Evolutionary conservation across 2,329 filamentous ascomycete species (phyloP).

Genomic region (Aschersonia sp.): DNA sequence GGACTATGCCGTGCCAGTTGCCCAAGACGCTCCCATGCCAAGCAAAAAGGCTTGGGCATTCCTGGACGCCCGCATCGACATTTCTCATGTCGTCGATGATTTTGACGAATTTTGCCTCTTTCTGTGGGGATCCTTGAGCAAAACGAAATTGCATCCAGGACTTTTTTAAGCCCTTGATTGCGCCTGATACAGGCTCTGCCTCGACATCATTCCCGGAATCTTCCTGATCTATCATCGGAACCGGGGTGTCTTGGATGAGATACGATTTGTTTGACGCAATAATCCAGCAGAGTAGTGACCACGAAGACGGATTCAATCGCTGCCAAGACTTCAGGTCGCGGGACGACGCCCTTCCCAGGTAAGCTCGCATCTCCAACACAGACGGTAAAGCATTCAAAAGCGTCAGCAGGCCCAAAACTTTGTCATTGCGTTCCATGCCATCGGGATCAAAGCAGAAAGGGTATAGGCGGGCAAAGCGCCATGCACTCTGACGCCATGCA

Average conservation of each 20-base stretch:
- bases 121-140: constrained; percentile 76
- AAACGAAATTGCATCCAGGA: constrained; percentile 71
- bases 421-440: constrained; percentile 4
- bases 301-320: constrained; percentile 47
- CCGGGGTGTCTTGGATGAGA: constrained; percentile 51
- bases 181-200: not conserved
- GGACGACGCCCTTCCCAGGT: constrained; percentile 25
- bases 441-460: constrained; percentile 12
- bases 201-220: no score
- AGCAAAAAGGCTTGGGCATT: constrained; percentile 60
- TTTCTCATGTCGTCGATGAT: constrained; percentile 34
- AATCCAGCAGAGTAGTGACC: constrained; percentile 69
- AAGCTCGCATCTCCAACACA: constrained; percentile 40
- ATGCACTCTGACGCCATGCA: not conserved
- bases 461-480: constrained; percentile 6
- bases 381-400: constrained; percentile 45
- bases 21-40: constrained; percentile 67
- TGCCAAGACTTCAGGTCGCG: constrained; percentile 28
- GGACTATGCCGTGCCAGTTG: constrained; percentile 87
- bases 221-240: not conserved
- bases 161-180: not conserved
- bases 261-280: constrained; percentile 80
- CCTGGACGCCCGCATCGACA: constrained; percentile 13
- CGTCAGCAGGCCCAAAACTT: constrained; percentile 20
- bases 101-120: constrained; percentile 59